A percentile compares a stretch with the other conserved stretches of the same genome.
Evolutionary conservation across 2,329 filamentous ascomycete species (phyloP).

Genomic region (Parastagonospora nodorum): DNA sequence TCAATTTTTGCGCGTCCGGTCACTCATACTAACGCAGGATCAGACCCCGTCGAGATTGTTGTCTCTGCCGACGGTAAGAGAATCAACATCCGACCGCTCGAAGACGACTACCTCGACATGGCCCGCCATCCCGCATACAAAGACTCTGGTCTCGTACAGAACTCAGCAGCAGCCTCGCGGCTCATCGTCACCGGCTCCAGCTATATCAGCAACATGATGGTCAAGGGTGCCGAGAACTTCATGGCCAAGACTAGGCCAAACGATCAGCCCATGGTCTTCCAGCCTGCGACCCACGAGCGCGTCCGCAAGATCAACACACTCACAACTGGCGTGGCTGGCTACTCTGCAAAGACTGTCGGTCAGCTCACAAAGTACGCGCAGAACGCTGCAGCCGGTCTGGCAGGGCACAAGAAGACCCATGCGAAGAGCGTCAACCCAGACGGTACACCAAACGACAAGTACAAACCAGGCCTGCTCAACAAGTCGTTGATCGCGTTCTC

Average conservation of each 20-base stretch:
- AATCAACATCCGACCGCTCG: conserved; percentile 70
- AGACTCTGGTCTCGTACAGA: conserved; percentile 82
- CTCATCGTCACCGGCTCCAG: conserved; percentile 88
- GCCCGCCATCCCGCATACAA: conserved; percentile 90
- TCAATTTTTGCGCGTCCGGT: conserved; percentile 1
- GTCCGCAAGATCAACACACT: conserved; percentile 90
- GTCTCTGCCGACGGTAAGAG: conserved; percentile 72
- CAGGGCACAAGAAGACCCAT: conserved; percentile 65
- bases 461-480: conserved; percentile 92
- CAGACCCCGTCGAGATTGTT: conserved; percentile 79
- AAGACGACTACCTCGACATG: conserved; percentile 74
- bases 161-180: conserved; percentile 84
- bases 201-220: conserved; percentile 77
- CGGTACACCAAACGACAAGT: conserved; percentile 65
- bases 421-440: conserved; percentile 70
- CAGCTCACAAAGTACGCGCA: conserved; percentile 84
- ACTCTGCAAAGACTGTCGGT: conserved; percentile 86
- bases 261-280: conserved; percentile 83
- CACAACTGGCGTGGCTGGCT: conserved; percentile 74
- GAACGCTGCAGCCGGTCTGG: conserved; percentile 79
- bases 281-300: conserved; percentile 79
- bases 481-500: conserved; percentile 96
- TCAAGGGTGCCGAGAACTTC: conserved; percentile 78
- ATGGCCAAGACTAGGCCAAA: conserved; percentile 78
- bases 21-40: conserved; percentile 29